Percentiles rank a stretch among this genome's conserved stretches.
Evolutionary conservation across 2,329 filamentous ascomycete genomes (phyloP).

Genomic region (Calycina herbarum): DNA sequence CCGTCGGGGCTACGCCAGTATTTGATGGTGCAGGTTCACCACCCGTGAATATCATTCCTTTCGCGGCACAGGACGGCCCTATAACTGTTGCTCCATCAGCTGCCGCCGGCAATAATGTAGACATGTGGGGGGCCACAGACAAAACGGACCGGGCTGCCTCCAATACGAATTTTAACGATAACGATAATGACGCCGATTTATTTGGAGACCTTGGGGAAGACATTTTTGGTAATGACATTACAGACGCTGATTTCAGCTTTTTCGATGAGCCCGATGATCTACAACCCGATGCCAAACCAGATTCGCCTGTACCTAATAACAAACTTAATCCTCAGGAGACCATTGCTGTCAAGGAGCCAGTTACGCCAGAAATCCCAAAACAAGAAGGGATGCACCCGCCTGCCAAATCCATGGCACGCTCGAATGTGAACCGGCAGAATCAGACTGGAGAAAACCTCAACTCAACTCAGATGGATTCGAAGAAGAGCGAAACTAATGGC

Average conservation of each 20-base stretch:
- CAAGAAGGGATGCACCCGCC: constrained; percentile 11
- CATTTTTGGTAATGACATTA: constrained; percentile 70
- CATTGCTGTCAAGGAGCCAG: background rate
- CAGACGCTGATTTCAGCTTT: constrained; percentile 81
- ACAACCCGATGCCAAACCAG: constrained; percentile 27
- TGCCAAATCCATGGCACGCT: background rate
- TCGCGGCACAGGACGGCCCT: constrained; percentile 42
- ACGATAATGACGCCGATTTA: constrained; percentile 45
- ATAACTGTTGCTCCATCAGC: constrained; percentile 26
- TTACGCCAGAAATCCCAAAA: background rate
- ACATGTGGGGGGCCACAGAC: constrained; percentile 31
- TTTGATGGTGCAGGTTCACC: constrained; percentile 58
- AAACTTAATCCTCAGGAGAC: constrained; percentile 11
- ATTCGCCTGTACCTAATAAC: constrained; percentile 14
- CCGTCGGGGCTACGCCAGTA: constrained; percentile 54
- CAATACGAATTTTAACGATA: constrained; percentile 30
- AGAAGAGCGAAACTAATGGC: background rate
- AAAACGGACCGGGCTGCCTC: constrained; percentile 29
- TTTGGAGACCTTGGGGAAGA: constrained; percentile 70
- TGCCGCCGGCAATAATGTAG: constrained; percentile 27
- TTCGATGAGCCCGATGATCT: constrained; percentile 62
- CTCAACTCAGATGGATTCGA: background rate
- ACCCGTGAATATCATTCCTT: constrained; percentile 46
- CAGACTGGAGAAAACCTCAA: background rate
- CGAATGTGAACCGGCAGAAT: background rate